Conservation (phyloP, 1,284 basidiomycete species). For the Ustilago trichophora region DNA sequence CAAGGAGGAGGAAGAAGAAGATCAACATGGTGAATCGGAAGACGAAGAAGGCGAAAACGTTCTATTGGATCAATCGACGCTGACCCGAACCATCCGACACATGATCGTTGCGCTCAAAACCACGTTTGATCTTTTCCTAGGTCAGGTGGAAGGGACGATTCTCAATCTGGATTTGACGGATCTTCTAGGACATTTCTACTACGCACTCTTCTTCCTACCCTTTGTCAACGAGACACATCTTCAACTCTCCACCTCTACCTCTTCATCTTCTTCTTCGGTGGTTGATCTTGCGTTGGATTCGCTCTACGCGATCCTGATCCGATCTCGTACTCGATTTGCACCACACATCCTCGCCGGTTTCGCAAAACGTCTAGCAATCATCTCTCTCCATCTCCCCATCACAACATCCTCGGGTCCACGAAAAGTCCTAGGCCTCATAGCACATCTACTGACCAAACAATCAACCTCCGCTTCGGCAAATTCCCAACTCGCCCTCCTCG, state of each 20-base stretch:
- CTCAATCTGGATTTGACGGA: slow-evolving; percentile 93
- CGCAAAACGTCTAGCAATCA: slow-evolving; percentile 78
- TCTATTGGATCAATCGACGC: slow-evolving; percentile 23
- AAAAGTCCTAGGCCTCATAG: slow-evolving; percentile 9
- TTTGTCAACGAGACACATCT: slow-evolving; percentile 69
- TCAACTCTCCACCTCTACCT: slow-evolving; percentile 62
- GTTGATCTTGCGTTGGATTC: slow-evolving; percentile 34
- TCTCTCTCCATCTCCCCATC: slow-evolving; percentile 19
- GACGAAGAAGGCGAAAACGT: slow-evolving; percentile 18
- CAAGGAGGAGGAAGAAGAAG: not conserved
- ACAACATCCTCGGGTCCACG: not conserved
- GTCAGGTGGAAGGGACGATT: slow-evolving; percentile 86
- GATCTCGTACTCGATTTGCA: slow-evolving; percentile 76
- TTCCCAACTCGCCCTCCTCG: slow-evolving; percentile 26
- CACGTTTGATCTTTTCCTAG: slow-evolving; percentile 92
- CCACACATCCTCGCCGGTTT: slow-evolving; percentile 77
- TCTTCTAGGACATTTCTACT: slow-evolving; percentile 82
- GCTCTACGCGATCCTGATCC: slow-evolving; percentile 76
- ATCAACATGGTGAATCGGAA: slow-evolving; percentile 1
- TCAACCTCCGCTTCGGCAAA: slow-evolving; percentile 3
- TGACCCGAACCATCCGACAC: slow-evolving; percentile 71
- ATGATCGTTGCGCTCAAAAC: slow-evolving; percentile 86
- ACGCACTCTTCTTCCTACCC: slow-evolving; percentile 69
- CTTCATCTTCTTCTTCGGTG: not conserved
- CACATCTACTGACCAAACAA: slow-evolving; percentile 23